These are phyloP conservation scores for Metarhizium album DNA, from an alignment of 2,329 filamentous ascomycete genomes.

Conservation along the genomic window DNA sequence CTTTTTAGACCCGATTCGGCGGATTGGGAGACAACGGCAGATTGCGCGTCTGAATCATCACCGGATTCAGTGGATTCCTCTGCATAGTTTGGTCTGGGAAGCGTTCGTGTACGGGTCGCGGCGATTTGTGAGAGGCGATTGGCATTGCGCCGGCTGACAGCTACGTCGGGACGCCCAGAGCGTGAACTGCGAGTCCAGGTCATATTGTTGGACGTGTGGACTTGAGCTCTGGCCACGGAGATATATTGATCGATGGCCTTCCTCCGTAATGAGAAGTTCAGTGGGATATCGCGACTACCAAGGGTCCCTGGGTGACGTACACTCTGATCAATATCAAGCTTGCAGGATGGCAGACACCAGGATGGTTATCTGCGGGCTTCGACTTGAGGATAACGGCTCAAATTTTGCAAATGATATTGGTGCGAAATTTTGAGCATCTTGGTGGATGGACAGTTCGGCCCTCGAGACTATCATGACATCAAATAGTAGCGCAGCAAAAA, in stretches of 20 bases:
- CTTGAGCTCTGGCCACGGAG: neutral
- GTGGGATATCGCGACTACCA: neutral
- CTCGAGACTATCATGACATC: neutral
- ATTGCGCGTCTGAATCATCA: constrained; percentile 2
- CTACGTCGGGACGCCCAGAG: neutral
- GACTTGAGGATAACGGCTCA: neutral
- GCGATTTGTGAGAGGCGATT: constrained; percentile 10
- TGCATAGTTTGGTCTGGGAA: constrained; percentile 5
- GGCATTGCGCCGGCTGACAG: constrained; percentile 14
- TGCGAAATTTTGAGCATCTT: neutral
- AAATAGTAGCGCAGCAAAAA: neutral
- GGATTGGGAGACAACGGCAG: neutral
- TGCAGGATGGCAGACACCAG: neutral
- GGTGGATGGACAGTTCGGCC: neutral
- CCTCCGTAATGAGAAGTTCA: neutral
- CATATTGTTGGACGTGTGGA: constrained; percentile 11
- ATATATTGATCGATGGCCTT: neutral
- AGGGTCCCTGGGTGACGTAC: neutral
- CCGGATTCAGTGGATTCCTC: constrained; percentile 2
- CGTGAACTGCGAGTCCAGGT: constrained; percentile 16
- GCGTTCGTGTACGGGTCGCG: constrained; percentile 3
- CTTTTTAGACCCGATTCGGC: neutral
- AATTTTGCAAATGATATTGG: neutral
- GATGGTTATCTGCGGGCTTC: neutral
- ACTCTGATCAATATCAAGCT: neutral